Evolutionary conservation across 805 yeast genomes (phyloP).

Genomic region (Lipomyces orientalis): DNA sequence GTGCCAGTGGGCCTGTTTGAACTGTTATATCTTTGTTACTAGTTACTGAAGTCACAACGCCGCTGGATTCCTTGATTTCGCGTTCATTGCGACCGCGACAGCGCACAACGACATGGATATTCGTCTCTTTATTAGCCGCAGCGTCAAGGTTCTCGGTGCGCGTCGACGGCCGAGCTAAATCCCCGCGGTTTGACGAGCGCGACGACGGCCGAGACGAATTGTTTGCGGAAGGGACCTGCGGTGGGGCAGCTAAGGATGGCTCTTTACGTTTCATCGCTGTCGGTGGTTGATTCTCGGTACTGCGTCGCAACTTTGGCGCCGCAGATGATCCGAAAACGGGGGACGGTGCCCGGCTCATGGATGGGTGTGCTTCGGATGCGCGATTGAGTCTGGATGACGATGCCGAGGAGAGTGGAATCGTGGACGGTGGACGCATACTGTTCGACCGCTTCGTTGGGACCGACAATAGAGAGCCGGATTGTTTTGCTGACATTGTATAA

Average conservation of each 20-base stretch:
- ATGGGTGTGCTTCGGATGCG: slow-evolving; percentile 24
- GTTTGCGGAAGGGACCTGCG: background rate
- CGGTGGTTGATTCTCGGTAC: slow-evolving; percentile 12
- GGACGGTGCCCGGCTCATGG: slow-evolving; percentile 10
- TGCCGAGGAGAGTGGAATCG: slow-evolving; percentile 22
- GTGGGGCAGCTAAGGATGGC: slow-evolving; percentile 19
- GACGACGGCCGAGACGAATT: slow-evolving; percentile 23
- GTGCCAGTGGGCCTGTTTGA: slow-evolving; percentile 49
- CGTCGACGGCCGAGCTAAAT: background rate
- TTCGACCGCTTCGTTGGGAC: slow-evolving; percentile 25
- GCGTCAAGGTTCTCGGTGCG: slow-evolving; percentile 10
- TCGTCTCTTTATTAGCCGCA: slow-evolving; percentile 45
- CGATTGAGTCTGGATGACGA: slow-evolving; percentile 30
- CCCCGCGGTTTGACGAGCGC: slow-evolving; percentile 8
- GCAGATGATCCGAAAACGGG: slow-evolving; percentile 10
- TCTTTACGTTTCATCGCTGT: slow-evolving; percentile 13
- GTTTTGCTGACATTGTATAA: slow-evolving; percentile 11
- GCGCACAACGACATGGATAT: slow-evolving; percentile 67
- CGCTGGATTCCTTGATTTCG: slow-evolving; percentile 62
- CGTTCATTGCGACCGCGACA: slow-evolving; percentile 66
- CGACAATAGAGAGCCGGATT: slow-evolving; percentile 25
- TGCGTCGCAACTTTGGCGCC: slow-evolving; percentile 8
- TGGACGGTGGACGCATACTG: slow-evolving; percentile 37
- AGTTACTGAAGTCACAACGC: slow-evolving; percentile 62
- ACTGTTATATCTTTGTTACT: slow-evolving; percentile 57